Base-by-base conservation (phyloP, 2,329 filamentous ascomycete species). In the Fusarium sororula region DNA sequence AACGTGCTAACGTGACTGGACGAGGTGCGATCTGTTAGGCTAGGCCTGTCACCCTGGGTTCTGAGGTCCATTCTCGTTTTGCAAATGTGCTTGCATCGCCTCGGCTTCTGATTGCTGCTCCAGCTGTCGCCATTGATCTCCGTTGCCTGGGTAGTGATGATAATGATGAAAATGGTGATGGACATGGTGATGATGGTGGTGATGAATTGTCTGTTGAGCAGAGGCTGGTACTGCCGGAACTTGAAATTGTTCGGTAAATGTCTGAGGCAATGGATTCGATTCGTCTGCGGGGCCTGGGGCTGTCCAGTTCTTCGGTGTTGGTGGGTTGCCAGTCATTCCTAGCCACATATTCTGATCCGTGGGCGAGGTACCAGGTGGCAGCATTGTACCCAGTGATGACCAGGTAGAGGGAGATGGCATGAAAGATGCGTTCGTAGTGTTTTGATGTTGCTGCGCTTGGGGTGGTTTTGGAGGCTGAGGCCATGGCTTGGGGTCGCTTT, bases 151-250 rank as follows among this genome's bases (percentile, higher is more conserved):
- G n/a, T 70, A 51, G 20, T 74, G 72, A 14, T 76, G 74, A n/a
- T 76, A 76, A 4, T 76, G 74, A 4, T 76, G 72, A 9, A 74
- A 76, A 17, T 76, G 67, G 12, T 76, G 74, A 15, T 76, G 74
- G 1, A 76, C 69, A 42, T 76, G 74, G 15, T 74, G 72, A 6
- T 74, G 72, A 7, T 74, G 72, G 0, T 74, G 72, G 13, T 74
- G 69, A 2, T 73, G 72, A 14, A 76, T 62, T 3, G 72, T 66
- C 18, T 76, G 74, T 7, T 63, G 69, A 3, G 74, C 44, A 9
- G 72, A 57, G 14, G 62, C 22, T 3, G 63, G 58, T 26, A 73
- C 39, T 15, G 62, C 12, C 1, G 63, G 61, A 17, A 75, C 39
- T 11, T 72, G 72, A 14, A 76, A 75, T 8, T 72, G 62, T 9